Evolutionary conservation across 306 rosid genomes (phyloP), one percentile per base, ranked within the genome.

Genomic region (Fragaria iinumae): DNA sequence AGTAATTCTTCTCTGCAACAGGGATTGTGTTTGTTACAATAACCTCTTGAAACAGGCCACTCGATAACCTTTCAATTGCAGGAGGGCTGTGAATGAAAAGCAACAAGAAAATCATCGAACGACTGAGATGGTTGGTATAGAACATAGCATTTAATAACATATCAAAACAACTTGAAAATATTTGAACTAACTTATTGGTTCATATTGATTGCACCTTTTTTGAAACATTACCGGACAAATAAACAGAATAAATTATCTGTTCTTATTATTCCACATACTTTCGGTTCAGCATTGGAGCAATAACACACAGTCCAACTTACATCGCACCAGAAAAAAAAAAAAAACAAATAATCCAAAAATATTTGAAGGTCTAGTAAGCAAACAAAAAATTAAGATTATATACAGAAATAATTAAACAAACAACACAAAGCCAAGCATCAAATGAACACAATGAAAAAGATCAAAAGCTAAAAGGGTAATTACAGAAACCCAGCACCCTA

Each of bases 41-140:
- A 87, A 93, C 98, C 85, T 93, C 98, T 75, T 93, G 97, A 83
- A 93, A 93, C 66, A 93, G 55, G 71, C 98, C 98, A 66, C 90
- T 60, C 43, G 98, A 93, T 79, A 93, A 72, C 90, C 96, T 90
- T 85, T 93, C 98, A 1, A 93, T 86, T 32, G 98, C 98, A 17
- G 98, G 97, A 71, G 98, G 98, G 60, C 98, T 93, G 89, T 56
- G 67, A 77, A 43, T 47, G 57, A 60, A 52, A 71, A 69, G 18
- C 18, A 79, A 65, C 21, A 49, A 32, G 29, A 49, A 4, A 62
- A 50, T 59, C 63, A 80, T 60, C 14, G 17, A 38, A 20, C 18
- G 44, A 36, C 32, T 39, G 25, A 66, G 25, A 65, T 53, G 29
- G 50, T 41, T 16, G 8, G 20, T 0, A 34, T 4, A 29, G 9